Percentiles rank a stretch among this genome's conserved stretches.
Conservation (phyloP, 495 filamentous ascomycete genomes). For the Hypoxylon lienhwacheense region DNA sequence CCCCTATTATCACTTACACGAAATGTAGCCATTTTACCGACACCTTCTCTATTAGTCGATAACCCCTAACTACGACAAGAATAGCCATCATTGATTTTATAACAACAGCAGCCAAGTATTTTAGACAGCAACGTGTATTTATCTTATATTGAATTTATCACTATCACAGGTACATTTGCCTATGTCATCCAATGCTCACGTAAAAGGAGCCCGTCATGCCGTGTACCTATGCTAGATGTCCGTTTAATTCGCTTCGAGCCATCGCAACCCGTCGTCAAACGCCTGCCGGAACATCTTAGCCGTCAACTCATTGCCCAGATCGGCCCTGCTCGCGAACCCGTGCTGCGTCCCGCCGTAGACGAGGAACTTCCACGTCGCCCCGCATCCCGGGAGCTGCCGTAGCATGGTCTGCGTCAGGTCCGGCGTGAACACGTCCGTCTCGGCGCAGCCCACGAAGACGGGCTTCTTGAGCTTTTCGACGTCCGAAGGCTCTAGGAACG, state of each 20-base stretch:
- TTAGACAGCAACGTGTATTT: too few species aligned
- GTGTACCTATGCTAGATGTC: neutral
- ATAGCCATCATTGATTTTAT: too few species aligned
- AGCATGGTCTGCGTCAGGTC: constrained; percentile 8
- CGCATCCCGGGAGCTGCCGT: neutral
- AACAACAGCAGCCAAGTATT: too few species aligned
- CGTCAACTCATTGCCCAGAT: constrained; percentile 8
- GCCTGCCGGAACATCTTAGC: constrained; percentile 12
- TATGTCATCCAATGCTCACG: too few species aligned
- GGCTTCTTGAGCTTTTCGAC: constrained; percentile 1
- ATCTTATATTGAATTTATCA: too few species aligned
- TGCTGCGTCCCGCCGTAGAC: constrained; percentile 13
- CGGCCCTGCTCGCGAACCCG: constrained; percentile 11
- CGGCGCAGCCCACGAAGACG: constrained; percentile 8
- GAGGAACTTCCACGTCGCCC: constrained; percentile 9
- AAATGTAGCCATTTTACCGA: too few species aligned
- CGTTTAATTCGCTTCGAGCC: neutral
- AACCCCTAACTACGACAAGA: too few species aligned
- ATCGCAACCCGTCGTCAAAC: constrained; percentile 9
- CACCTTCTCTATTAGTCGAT: too few species aligned
- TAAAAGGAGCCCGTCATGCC: neutral
- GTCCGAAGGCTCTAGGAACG: constrained; percentile 9
- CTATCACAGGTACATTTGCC: neutral
- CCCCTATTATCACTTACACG: too few species aligned
- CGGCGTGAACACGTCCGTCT: constrained; percentile 17